Percentiles rank a stretch among this genome's conserved stretches.
phyloP scores from a whole-genome alignment of 2,329 filamentous ascomycete genomes.

The Fusarium domesticum region DNA sequence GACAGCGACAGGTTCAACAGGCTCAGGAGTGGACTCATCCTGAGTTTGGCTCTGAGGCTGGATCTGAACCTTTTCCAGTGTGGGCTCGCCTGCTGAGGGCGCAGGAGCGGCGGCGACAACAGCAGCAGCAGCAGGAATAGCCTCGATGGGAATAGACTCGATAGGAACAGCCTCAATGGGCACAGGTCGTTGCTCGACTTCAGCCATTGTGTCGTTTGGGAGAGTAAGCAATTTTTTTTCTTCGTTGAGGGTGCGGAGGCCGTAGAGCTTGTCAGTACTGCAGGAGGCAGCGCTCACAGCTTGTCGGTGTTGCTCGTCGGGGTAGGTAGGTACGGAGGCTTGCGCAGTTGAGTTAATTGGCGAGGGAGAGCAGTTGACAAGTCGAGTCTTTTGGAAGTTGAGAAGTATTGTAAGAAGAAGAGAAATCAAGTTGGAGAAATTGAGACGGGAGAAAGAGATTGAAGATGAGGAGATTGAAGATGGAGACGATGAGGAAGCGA shows the following conservation, averaged over 20 bases:
- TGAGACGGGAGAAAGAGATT: conserved; percentile 10
- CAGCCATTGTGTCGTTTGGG: conserved; percentile 24
- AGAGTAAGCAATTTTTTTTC: conserved; percentile 11
- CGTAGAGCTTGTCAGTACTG: conserved; percentile 29
- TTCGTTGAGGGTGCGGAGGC: conserved; percentile 27
- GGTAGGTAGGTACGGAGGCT: conserved; percentile 7
- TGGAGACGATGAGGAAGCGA: conserved; percentile 11
- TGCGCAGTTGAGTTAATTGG: conserved; percentile 11
- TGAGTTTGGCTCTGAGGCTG: conserved; percentile 2
- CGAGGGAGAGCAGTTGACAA: not conserved
- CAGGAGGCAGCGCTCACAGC: conserved; percentile 26
- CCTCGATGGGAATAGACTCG: conserved; percentile 14
- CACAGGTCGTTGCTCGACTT: conserved; percentile 24
- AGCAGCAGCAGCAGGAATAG: conserved; percentile 12
- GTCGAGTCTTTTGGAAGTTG: not conserved
- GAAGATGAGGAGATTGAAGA: conserved; percentile 21
- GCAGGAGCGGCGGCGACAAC: conserved; percentile 14
- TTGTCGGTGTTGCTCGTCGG: conserved; percentile 25
- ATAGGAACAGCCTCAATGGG: conserved; percentile 14
- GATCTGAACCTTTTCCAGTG: conserved; percentile 9
- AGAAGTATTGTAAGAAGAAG: conserved; percentile 5
- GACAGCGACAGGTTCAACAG: not conserved
- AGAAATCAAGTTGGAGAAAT: conserved; percentile 17
- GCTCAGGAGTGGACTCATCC: conserved; percentile 1
- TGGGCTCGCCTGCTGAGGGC: conserved; percentile 14